A percentile compares a stretch with the other conserved stretches of the same genome.
Conservation (phyloP, 441 rosid species). For the Corymbia calophylla region DNA sequence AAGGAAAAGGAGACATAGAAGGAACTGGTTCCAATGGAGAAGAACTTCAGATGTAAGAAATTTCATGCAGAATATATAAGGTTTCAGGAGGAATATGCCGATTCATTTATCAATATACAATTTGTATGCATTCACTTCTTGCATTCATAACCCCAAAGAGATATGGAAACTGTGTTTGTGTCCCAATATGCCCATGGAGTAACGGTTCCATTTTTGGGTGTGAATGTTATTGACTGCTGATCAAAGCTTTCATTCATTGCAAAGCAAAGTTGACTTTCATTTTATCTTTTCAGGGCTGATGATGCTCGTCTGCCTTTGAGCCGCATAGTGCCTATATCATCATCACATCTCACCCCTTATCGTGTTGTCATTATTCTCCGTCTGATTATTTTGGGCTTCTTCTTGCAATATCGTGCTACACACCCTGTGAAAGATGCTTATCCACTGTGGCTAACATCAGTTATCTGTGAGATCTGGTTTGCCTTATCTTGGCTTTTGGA, state of each 20-base stretch:
- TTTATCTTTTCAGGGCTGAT: conserved; percentile 58
- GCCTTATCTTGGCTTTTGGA: conserved; percentile 88
- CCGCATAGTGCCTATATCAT: conserved; percentile 75
- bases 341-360: conserved; percentile 87
- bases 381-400: conserved; percentile 92
- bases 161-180: background rate
- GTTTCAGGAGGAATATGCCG: background rate
- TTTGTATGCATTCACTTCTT: background rate
- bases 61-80: background rate
- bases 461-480: conserved; percentile 87
- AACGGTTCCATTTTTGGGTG: background rate
- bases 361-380: conserved; percentile 91
- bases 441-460: conserved; percentile 85
- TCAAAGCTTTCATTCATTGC: background rate
- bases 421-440: conserved; percentile 96
- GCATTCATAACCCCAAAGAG: background rate
- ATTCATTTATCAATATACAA: background rate
- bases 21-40: conserved; percentile 96
- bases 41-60: conserved; percentile 82
- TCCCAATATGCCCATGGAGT: background rate
- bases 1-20: conserved; percentile 90
- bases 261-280: background rate
- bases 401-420: conserved; percentile 88
- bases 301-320: conserved; percentile 90
- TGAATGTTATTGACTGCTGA: background rate